phyloP scores from a whole-genome alignment of 352 stramenopile genomes.

The Globisporangium heterothallicum region DNA sequence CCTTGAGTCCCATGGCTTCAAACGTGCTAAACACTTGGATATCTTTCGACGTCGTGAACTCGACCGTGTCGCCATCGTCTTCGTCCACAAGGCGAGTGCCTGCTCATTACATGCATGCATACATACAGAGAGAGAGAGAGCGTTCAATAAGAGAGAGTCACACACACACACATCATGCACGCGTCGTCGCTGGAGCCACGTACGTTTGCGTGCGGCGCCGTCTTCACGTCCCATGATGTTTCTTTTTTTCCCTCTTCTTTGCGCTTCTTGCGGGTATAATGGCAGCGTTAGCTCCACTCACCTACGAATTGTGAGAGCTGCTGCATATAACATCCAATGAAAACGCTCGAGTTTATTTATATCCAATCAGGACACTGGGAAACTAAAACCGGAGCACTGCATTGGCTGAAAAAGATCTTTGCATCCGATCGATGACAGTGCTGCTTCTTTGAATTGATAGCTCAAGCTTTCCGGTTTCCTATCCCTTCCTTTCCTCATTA shows the following conservation, averaged over 20 bases:
- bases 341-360: not conserved
- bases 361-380: not conserved
- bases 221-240: slow-evolving; percentile 11
- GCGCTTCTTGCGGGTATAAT: no score
- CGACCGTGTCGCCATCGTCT: slow-evolving; percentile 61
- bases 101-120: slow-evolving; percentile 11
- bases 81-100: slow-evolving; percentile 62
- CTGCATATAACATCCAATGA: not conserved
- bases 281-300: not conserved
- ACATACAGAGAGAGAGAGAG: slow-evolving; percentile 10
- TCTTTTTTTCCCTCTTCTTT: not conserved
- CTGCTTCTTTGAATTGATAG: no score
- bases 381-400: no score
- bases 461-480: no score
- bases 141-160: not conserved
- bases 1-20: slow-evolving; percentile 89
- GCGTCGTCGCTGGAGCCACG: not conserved
- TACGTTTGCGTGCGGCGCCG: slow-evolving; percentile 12
- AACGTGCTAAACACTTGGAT: slow-evolving; percentile 86
- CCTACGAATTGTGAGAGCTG: not conserved
- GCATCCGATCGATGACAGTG: no score
- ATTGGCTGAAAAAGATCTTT: not conserved
- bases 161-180: not conserved
- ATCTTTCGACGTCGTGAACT: slow-evolving; percentile 90
- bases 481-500: no score